A percentile compares a stretch with the other conserved stretches of the same genome.
phyloP scores from a whole-genome alignment of 176 grass and related monocot genomes.

The Triticum aestivum region IWGSC_CS_RefSeq_v2.1 NC_057801.1:138549600-138550099 shows the following conservation, averaged over 20 bases:
- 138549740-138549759: no score
- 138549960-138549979: constrained; percentile 42
- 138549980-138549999: constrained; percentile 45
- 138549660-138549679: no score
- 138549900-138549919: constrained; percentile 60
- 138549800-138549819: constrained; percentile 38
- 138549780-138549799: constrained; percentile 19
- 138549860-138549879: neutral
- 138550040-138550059: neutral
- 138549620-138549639: no score
- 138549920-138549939: constrained; percentile 54
- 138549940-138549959: constrained; percentile 25
- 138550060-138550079: neutral
- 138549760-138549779: neutral
- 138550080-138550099: neutral
- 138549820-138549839: neutral
- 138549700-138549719: no score
- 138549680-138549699: no score
- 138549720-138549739: no score
- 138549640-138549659: no score
- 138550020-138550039: neutral
- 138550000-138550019: constrained; percentile 38
- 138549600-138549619: no score
- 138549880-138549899: constrained; percentile 6
- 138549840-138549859: neutral